Conservation (phyloP, 345 rosid species). For the Linum lewisii region DNA sequence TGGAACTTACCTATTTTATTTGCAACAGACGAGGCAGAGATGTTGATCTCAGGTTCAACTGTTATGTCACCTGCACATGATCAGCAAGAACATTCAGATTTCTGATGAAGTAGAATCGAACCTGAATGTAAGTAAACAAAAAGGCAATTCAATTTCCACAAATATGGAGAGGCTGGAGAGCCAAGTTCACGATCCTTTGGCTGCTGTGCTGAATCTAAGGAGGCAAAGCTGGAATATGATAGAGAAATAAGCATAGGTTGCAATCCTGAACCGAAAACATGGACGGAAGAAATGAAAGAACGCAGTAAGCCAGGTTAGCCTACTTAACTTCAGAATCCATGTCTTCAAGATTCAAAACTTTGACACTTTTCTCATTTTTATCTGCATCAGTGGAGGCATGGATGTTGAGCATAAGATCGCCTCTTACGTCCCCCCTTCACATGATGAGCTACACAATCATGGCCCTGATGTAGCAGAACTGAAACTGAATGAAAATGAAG, state of each 20-base stretch:
- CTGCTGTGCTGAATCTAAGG: not conserved
- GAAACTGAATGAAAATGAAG: not conserved
- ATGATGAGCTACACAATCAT: not conserved
- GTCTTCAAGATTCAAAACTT: not conserved
- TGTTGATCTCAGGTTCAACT: not conserved
- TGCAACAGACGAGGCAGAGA: not conserved
- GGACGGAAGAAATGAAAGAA: not conserved
- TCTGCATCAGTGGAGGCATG: not conserved
- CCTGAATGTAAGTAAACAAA: too few relatives aligned
- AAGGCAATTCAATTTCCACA: too few relatives aligned
- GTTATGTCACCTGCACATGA: too few relatives aligned
- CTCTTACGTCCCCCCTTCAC: not conserved
- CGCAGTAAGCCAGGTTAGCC: not conserved
- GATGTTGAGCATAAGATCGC: not conserved
- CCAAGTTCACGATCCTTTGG: too few relatives aligned
- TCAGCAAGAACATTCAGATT: too few relatives aligned
- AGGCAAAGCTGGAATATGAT: not conserved
- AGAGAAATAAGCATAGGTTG: not conserved
- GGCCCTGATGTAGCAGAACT: not conserved
- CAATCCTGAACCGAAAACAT: not conserved
- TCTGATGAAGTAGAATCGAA: too few relatives aligned
- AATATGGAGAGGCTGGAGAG: too few relatives aligned
- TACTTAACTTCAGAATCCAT: not conserved
- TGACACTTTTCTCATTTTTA: not conserved
- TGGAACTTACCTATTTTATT: not conserved